Percentiles rank a stretch among this genome's conserved stretches.
phyloP scores from a whole-genome alignment of 2,329 filamentous ascomycete species.

The Neophaeococcomyces mojaviensis region DNA sequence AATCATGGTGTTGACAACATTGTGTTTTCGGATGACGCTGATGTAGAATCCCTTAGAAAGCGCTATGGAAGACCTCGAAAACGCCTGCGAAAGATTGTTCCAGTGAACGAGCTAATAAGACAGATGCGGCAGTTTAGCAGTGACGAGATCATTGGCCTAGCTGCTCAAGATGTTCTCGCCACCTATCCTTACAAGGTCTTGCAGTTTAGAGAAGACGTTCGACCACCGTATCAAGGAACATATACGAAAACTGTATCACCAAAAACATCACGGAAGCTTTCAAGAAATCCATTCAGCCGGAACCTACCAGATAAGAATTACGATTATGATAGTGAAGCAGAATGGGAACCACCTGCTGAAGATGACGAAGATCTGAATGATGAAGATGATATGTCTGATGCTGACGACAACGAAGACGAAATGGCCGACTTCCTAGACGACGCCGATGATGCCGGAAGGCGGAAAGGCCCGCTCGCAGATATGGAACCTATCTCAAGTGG shows the following conservation, averaged over 20 bases:
- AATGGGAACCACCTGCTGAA: conserved; percentile 64
- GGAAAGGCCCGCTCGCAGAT: conserved; percentile 55
- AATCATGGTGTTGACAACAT: conserved; percentile 11
- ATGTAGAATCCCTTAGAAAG: background rate
- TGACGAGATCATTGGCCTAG: conserved; percentile 23
- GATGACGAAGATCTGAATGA: conserved; percentile 62
- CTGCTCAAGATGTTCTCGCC: conserved; percentile 8
- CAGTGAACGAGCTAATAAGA: conserved; percentile 54
- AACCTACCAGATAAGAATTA: conserved; percentile 51
- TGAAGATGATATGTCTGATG: conserved; percentile 55
- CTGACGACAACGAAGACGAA: conserved; percentile 65
- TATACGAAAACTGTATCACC: conserved; percentile 45
- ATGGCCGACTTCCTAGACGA: conserved; percentile 89
- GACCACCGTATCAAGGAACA: conserved; percentile 57
- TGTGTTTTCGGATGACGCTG: conserved; percentile 17
- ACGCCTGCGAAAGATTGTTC: conserved; percentile 25
- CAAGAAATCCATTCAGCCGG: conserved; percentile 48
- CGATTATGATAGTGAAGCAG: conserved; percentile 58
- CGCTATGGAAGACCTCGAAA: background rate
- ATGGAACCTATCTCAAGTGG: conserved; percentile 72
- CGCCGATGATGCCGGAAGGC: conserved; percentile 62
- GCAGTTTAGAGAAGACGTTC: conserved; percentile 54
- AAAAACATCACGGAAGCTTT: conserved; percentile 37
- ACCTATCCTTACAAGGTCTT: conserved; percentile 49
- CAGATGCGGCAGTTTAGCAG: conserved; percentile 28